Conservation (phyloP, 805 yeast genomes). For the Monosporozyma siamensis region DNA sequence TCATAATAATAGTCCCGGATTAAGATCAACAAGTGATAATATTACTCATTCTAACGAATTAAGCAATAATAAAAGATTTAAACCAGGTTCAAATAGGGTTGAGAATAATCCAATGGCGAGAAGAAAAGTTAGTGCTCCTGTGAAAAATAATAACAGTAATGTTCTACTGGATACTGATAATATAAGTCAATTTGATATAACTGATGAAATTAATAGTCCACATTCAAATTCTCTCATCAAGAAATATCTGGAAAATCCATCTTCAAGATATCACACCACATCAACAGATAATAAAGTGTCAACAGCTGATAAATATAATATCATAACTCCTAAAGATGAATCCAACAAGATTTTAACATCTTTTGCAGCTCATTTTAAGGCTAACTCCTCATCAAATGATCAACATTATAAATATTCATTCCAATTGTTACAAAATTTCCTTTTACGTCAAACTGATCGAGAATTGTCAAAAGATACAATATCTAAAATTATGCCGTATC, state of each 20-base stretch:
- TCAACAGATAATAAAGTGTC: neutral
- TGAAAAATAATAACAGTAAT: neutral
- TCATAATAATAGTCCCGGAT: neutral
- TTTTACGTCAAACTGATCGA: slow-evolving; percentile 3
- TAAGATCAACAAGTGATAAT: slow-evolving; percentile 23
- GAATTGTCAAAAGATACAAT: slow-evolving; percentile 2
- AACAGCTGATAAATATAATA: slow-evolving; percentile 3
- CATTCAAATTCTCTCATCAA: slow-evolving; percentile 20
- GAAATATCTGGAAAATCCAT: slow-evolving; percentile 17
- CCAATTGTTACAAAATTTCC: slow-evolving; percentile 14
- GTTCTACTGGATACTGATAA: neutral
- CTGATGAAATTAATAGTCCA: slow-evolving; percentile 20
- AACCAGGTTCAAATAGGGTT: slow-evolving; percentile 2
- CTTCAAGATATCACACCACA: neutral
- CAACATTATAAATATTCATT: slow-evolving; percentile 2
- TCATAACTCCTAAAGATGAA: neutral
- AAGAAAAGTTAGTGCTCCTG: slow-evolving; percentile 23
- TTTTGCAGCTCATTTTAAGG: neutral
- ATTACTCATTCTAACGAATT: slow-evolving; percentile 1
- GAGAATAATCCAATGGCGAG: slow-evolving; percentile 2
- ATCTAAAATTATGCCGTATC: slow-evolving; percentile 10
- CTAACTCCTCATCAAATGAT: neutral
- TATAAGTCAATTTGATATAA: slow-evolving; percentile 21
- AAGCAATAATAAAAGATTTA: slow-evolving; percentile 5
- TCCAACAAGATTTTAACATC: neutral